phyloP scores from a whole-genome alignment of 2,329 filamentous ascomycete species.

The Aureobasidium sp. region DNA sequence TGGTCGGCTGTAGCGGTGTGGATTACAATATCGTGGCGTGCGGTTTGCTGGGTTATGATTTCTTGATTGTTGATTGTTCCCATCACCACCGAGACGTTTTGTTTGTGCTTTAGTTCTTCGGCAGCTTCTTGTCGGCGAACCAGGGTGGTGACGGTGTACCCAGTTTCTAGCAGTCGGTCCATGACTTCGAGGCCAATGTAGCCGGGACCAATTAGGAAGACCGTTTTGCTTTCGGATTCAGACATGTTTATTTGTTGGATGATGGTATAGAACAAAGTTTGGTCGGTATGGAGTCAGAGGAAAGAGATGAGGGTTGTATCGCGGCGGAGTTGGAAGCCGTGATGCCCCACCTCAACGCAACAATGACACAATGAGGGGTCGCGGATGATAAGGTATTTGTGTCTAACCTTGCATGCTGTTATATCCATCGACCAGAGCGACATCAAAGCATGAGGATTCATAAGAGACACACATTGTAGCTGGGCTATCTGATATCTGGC shows the following conservation, averaged over 20 bases:
- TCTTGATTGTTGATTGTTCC: slow-evolving; percentile 38
- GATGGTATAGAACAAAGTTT: background rate
- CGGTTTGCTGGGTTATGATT: slow-evolving; percentile 33
- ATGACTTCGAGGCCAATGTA: slow-evolving; percentile 45
- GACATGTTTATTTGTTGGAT: background rate
- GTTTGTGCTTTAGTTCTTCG: slow-evolving; percentile 29
- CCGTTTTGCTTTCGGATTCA: slow-evolving; percentile 21
- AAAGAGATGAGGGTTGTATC: background rate
- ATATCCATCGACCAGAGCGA: no score
- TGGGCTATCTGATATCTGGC: no score
- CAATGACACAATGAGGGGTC: background rate
- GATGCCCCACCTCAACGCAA: background rate
- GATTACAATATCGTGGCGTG: slow-evolving; percentile 38
- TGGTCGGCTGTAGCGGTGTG: slow-evolving; percentile 47
- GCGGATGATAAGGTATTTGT: background rate
- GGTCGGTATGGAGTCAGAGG: background rate
- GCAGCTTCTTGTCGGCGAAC: slow-evolving; percentile 36
- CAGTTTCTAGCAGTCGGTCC: slow-evolving; percentile 36
- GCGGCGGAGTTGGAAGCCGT: background rate
- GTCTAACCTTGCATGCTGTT: no score
- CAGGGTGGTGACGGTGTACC: slow-evolving; percentile 38
- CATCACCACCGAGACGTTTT: slow-evolving; percentile 32
- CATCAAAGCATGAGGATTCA: no score
- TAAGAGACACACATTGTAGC: no score
- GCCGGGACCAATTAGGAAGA: slow-evolving; percentile 42